These are phyloP conservation scores for Deakozyma indianensis DNA, from an alignment of 805 yeast genomes.

Conservation along the genomic window DNA sequence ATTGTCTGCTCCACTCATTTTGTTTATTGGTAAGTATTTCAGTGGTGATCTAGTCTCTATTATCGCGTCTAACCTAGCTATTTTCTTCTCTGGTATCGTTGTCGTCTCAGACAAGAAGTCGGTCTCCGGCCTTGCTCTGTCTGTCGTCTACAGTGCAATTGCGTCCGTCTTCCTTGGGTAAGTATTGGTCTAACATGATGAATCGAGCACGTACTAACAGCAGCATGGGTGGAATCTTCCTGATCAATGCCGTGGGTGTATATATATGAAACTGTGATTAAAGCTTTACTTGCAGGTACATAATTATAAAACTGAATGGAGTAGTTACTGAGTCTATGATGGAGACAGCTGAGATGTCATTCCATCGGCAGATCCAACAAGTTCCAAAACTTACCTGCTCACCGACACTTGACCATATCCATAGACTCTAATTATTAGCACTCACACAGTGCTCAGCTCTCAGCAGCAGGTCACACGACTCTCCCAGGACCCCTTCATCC, in stretches of 20 bases:
- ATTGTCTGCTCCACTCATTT: background rate
- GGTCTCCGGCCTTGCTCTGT: background rate
- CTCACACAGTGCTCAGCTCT: too few relatives aligned
- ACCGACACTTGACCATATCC: too few relatives aligned
- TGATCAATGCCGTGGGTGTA: background rate
- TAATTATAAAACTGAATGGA: too few relatives aligned
- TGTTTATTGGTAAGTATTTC: background rate
- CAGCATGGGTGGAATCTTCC: background rate
- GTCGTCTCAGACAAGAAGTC: background rate
- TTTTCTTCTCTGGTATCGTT: background rate
- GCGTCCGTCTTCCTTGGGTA: background rate
- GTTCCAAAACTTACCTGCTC: too few relatives aligned
- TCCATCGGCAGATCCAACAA: too few relatives aligned
- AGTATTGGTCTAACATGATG: background rate
- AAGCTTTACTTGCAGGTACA: too few relatives aligned
- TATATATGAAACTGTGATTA: too few relatives aligned
- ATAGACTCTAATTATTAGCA: too few relatives aligned
- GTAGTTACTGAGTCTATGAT: too few relatives aligned
- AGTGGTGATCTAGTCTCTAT: background rate
- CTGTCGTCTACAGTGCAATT: background rate
- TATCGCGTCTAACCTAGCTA: background rate
- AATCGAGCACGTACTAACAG: background rate
- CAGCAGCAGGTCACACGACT: too few relatives aligned
- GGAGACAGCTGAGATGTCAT: too few relatives aligned
- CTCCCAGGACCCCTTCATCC: too few relatives aligned